Evolutionary conservation across 1,284 basidiomycete genomes (phyloP).

Genomic region (Hortiboletus rubellus): DNA sequence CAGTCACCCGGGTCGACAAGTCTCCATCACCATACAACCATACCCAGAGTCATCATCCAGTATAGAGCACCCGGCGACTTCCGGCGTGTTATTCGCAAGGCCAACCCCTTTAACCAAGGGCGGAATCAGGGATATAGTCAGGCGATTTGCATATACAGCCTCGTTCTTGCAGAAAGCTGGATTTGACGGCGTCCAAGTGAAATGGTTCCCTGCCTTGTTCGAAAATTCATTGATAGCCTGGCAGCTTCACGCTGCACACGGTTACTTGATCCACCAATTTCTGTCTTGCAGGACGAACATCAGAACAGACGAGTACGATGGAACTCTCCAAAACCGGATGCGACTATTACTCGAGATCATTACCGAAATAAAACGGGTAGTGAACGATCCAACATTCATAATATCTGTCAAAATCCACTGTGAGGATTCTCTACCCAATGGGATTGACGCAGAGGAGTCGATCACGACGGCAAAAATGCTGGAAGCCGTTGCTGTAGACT

Average conservation of each 20-base stretch:
- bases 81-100: conserved; percentile 35
- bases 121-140: conserved; percentile 32
- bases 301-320: conserved; percentile 55
- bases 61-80: conserved; percentile 37
- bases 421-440: conserved; percentile 29
- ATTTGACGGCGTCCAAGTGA: conserved; percentile 35
- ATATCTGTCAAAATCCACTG: conserved; percentile 50
- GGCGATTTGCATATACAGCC: conserved; percentile 32
- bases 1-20: conserved; percentile 36
- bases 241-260: conserved; percentile 48
- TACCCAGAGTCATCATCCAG: conserved; percentile 36
- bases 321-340: conserved; percentile 46
- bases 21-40: conserved; percentile 38
- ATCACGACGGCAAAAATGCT: conserved; percentile 42
- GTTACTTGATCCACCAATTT: conserved; percentile 44
- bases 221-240: neutral
- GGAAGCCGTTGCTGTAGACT: conserved; percentile 45
- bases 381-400: conserved; percentile 38
- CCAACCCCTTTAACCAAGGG: conserved; percentile 31
- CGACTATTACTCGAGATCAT: conserved; percentile 39
- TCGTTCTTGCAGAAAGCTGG: conserved; percentile 28
- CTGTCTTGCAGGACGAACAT: conserved; percentile 46
- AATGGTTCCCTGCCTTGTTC: neutral
- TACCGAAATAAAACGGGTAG: conserved; percentile 32
- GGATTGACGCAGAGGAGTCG: conserved; percentile 42